These are phyloP conservation scores for Leccinum ochraceum DNA, from an alignment of 768 basidiomycete genomes.

Conservation along the genomic window DNA sequence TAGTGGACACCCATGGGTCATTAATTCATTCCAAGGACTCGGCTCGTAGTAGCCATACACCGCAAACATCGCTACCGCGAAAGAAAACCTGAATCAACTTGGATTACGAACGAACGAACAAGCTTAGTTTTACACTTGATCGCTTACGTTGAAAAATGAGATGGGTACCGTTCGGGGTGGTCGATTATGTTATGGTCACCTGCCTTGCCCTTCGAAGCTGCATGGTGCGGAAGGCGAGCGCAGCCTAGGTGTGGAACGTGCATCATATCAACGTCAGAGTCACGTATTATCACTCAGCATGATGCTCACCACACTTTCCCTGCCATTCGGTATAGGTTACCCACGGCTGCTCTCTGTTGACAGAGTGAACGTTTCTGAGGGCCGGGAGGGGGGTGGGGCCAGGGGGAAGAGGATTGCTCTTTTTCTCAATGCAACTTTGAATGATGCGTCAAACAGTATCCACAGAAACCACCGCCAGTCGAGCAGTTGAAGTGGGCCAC, in stretches of 20 bases:
- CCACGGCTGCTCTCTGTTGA: background rate
- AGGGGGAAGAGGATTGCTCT: background rate
- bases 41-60: constrained; percentile 19
- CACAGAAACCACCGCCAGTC: background rate
- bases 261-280: background rate
- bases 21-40: background rate
- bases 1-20: constrained; percentile 11
- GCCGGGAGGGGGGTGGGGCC: background rate
- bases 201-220: constrained; percentile 16
- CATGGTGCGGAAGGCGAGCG: constrained; percentile 13
- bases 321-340: background rate
- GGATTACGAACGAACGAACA: background rate
- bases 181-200: constrained; percentile 13
- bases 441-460: background rate
- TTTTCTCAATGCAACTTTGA: background rate
- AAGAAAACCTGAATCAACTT: constrained; percentile 26
- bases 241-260: constrained; percentile 11
- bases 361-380: background rate
- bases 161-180: background rate
- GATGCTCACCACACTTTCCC: background rate
- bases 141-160: constrained; percentile 2
- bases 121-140: background rate
- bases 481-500: background rate
- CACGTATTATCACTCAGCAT: background rate
- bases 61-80: constrained; percentile 27